Conservation (phyloP, 2,329 filamentous ascomycete species). For the Xylaria digitata region DNA sequence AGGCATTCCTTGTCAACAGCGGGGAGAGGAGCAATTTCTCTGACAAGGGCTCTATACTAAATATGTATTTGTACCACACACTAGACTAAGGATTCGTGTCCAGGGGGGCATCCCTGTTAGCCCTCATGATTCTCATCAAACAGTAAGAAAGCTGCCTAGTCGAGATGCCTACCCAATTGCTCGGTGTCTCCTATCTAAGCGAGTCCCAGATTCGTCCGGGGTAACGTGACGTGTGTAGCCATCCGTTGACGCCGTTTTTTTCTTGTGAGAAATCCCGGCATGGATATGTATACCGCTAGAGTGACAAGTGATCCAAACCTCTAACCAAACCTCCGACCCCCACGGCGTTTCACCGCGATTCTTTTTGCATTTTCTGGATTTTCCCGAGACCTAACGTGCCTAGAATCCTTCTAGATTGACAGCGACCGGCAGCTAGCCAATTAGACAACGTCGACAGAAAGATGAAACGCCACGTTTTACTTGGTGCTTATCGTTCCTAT, state of each 20-base stretch:
- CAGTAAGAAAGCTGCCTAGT: constrained; percentile 28
- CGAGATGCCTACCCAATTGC: constrained; percentile 26
- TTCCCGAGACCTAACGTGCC: constrained; percentile 41
- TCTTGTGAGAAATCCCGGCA: background rate
- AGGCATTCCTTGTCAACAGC: background rate
- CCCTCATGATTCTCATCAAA: constrained; percentile 8
- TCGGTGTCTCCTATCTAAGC: constrained; percentile 29
- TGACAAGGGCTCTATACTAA: constrained; percentile 9
- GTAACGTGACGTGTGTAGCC: constrained; percentile 4
- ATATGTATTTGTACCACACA: constrained; percentile 13
- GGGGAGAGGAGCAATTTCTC: constrained; percentile 14
- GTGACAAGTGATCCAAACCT: background rate
- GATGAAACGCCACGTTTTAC: constrained; percentile 27
- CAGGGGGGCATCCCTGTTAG: constrained; percentile 14
- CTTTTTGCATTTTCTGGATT: constrained; percentile 15
- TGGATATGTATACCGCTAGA: background rate
- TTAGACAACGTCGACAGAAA: constrained; percentile 27
- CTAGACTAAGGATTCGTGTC: constrained; percentile 6
- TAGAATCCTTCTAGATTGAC: constrained; percentile 48
- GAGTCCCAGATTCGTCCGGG: constrained; percentile 26
- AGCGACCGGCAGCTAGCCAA: constrained; percentile 34
- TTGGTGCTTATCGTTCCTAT: constrained; percentile 41
- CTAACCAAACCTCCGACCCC: constrained; percentile 20
- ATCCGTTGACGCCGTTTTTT: background rate
- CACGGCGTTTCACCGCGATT: constrained; percentile 41